A percentile compares a stretch with the other conserved stretches of the same genome.
phyloP scores from a whole-genome alignment of 306 rosid genomes.

The Begonia peltatifolia region DNA sequence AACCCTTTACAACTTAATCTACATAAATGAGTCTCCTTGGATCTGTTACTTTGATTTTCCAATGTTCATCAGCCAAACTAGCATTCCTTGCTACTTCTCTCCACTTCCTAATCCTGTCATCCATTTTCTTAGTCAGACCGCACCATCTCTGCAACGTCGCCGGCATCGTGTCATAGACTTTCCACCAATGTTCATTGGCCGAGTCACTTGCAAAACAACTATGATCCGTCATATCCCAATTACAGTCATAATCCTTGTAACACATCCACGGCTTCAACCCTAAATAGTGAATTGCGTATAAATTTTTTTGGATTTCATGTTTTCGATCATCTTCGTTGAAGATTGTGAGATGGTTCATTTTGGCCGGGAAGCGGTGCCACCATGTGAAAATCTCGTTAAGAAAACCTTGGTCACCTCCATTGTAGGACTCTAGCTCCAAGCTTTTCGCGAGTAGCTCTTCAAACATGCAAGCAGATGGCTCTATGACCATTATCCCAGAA shows the following conservation, averaged over 20 bases:
- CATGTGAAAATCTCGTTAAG: conserved; percentile 59
- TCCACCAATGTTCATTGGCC: conserved; percentile 63
- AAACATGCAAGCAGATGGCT: conserved; percentile 69
- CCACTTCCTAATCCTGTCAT: conserved; percentile 19
- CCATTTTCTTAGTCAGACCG: conserved; percentile 38
- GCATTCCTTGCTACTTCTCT: conserved; percentile 29
- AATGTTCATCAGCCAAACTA: conserved; percentile 32
- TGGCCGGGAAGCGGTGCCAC: conserved; percentile 75
- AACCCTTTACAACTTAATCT: neutral
- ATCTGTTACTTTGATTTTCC: conserved; percentile 45
- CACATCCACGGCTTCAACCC: conserved; percentile 93
- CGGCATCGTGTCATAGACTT: conserved; percentile 53
- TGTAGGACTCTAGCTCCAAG: conserved; percentile 30
- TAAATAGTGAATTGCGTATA: conserved; percentile 42
- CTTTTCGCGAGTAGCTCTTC: conserved; percentile 27
- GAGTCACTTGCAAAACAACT: conserved; percentile 41
- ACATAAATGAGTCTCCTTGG: conserved; percentile 31
- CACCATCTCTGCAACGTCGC: conserved; percentile 29
- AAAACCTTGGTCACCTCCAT: conserved; percentile 85
- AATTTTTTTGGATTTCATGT: conserved; percentile 9
- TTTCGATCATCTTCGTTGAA: neutral
- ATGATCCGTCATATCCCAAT: conserved; percentile 40
- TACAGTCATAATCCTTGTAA: conserved; percentile 83
- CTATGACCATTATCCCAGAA: conserved; percentile 64
- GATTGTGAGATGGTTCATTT: conserved; percentile 28